phyloP scores from a whole-genome alignment of 331 rosid genomes.

The Spiraea crenata region DNA sequence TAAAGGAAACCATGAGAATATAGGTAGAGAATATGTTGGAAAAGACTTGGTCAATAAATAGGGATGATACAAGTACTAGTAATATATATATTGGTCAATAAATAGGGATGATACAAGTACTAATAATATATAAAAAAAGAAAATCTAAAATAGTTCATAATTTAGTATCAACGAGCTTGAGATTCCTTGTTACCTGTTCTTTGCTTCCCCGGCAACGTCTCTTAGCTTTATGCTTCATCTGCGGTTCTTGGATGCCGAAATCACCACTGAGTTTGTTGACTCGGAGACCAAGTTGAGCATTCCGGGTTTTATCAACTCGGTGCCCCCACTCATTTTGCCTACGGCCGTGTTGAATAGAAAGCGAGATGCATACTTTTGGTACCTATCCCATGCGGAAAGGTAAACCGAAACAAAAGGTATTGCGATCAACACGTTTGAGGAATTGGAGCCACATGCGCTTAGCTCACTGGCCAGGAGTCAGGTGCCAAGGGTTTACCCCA shows the following conservation, averaged over 20 bases:
- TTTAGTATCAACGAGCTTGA: conserved; percentile 25
- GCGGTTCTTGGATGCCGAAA: conserved; percentile 16
- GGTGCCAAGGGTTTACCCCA: conserved; percentile 1
- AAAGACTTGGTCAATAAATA: too few relatives aligned
- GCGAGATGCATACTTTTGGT: not conserved
- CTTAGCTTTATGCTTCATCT: conserved; percentile 23
- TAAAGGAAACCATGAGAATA: too few relatives aligned
- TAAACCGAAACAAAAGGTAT: conserved; percentile 23
- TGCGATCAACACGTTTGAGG: conserved; percentile 20
- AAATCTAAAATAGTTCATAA: too few relatives aligned
- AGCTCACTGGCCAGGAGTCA: not conserved
- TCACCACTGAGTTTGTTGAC: not conserved
- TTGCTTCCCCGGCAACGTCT: conserved; percentile 24
- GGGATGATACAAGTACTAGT: too few relatives aligned
- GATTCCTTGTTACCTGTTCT: conserved; percentile 30
- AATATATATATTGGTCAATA: too few relatives aligned
- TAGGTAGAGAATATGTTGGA: too few relatives aligned
- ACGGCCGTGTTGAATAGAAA: not conserved
- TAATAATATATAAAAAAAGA: too few relatives aligned
- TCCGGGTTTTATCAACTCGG: conserved; percentile 23
- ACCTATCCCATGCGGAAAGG: conserved; percentile 10
- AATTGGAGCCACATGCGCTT: conserved; percentile 22
- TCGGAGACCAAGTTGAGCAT: conserved; percentile 17
- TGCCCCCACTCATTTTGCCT: conserved; percentile 15
- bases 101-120: too few relatives aligned